Conservation (phyloP, 176 grass and related monocot species). For the Rhipidocladum racemiflorum region DNA sequence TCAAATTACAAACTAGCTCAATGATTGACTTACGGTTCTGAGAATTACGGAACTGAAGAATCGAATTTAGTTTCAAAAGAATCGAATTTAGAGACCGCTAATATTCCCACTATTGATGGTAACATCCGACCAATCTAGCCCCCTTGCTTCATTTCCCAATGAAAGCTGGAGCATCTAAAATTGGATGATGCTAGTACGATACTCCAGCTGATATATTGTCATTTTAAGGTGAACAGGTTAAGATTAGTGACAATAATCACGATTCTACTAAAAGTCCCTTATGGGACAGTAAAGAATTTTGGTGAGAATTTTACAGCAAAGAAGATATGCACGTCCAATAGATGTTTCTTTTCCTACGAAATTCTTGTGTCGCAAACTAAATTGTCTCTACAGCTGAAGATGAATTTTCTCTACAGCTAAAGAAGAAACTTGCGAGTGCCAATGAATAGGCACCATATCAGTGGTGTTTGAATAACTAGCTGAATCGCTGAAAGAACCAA, state of each 20-base stretch:
- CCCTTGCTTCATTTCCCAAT: background rate
- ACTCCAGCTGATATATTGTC: background rate
- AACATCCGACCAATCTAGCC: conserved; percentile 1
- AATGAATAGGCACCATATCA: background rate
- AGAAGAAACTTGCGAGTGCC: background rate
- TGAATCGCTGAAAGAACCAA: background rate
- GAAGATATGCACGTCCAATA: background rate
- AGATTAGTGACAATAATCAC: background rate
- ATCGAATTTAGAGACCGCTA: background rate
- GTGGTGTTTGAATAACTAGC: background rate
- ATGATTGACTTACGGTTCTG: background rate
- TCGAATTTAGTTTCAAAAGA: conserved; percentile 11
- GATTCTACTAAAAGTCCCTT: background rate
- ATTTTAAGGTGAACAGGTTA: background rate
- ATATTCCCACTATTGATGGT: conserved; percentile 35
- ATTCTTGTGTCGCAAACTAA: background rate
- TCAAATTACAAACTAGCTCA: background rate
- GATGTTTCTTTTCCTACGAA: background rate
- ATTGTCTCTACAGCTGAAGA: background rate
- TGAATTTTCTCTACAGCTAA: background rate
- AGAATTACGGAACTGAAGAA: conserved; percentile 10
- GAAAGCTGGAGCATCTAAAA: background rate
- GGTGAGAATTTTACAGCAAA: background rate
- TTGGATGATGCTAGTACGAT: background rate
- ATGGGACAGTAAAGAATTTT: background rate